A percentile compares a stretch with the other conserved stretches of the same genome.
phyloP scores from a whole-genome alignment of 371 early-diverging fungal genomes.

The Antonospora locustae region DNA sequence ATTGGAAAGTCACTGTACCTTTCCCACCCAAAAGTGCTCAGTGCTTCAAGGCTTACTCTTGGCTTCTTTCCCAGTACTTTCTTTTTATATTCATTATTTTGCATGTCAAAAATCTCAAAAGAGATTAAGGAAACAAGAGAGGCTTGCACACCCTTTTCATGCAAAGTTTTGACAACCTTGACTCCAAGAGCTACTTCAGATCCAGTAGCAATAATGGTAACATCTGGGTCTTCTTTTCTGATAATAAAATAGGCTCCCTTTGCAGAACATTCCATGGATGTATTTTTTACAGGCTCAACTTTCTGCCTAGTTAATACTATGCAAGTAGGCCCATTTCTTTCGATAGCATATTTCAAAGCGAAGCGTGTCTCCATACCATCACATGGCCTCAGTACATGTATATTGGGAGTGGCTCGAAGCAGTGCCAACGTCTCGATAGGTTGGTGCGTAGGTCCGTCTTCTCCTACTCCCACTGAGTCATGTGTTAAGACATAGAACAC shows the following conservation, averaged over 20 bases:
- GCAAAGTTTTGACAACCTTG: slow-evolving; percentile 64
- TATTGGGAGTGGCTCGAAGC: slow-evolving; percentile 80
- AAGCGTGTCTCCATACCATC: slow-evolving; percentile 73
- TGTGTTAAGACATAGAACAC: slow-evolving; percentile 91
- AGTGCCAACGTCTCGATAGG: slow-evolving; percentile 87
- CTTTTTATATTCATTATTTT: slow-evolving; percentile 66
- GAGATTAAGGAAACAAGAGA: slow-evolving; percentile 89
- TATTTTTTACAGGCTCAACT: slow-evolving; percentile 69
- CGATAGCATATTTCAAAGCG: slow-evolving; percentile 41
- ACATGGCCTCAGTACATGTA: slow-evolving; percentile 72
- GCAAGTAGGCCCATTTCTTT: slow-evolving; percentile 63
- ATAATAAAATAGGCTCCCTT: slow-evolving; percentile 46
- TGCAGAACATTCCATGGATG: slow-evolving; percentile 60
- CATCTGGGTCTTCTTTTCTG: slow-evolving; percentile 62
- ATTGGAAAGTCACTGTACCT: slow-evolving; percentile 74
- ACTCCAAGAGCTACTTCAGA: slow-evolving; percentile 78
- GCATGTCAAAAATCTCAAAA: slow-evolving; percentile 76
- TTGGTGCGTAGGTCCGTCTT: slow-evolving; percentile 98
- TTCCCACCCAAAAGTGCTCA: slow-evolving; percentile 76
- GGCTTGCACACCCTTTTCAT: slow-evolving; percentile 57
- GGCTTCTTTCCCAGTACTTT: slow-evolving; percentile 65
- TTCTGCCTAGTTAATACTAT: slow-evolving; percentile 81
- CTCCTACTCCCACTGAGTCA: slow-evolving; percentile 88
- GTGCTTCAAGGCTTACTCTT: slow-evolving; percentile 76
- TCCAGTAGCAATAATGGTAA: slow-evolving; percentile 75